Evolutionary conservation across 2,329 filamentous ascomycete genomes (phyloP).

Genomic region (Ceratocystis colombiana): DNA sequence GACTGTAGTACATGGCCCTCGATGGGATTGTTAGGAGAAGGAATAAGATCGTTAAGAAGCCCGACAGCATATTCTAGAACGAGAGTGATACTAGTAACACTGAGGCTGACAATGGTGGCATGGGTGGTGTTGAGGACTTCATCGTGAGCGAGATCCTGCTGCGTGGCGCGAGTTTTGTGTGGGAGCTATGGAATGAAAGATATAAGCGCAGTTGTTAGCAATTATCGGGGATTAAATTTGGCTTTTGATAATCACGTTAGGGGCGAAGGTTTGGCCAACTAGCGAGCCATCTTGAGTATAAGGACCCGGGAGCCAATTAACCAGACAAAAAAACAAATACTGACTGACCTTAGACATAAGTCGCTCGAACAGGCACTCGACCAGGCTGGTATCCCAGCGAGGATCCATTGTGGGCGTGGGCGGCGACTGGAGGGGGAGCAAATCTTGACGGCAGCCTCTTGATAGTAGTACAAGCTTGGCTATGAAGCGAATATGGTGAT

Average conservation of each 20-base stretch:
- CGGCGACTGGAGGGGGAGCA: neutral
- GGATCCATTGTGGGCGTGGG: slow-evolving; percentile 22
- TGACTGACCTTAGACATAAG: slow-evolving; percentile 47
- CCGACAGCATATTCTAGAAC: slow-evolving; percentile 49
- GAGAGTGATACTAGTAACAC: slow-evolving; percentile 42
- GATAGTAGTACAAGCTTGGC: neutral
- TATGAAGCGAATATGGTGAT: neutral
- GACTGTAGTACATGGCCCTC: slow-evolving; percentile 50
- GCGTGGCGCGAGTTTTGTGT: slow-evolving; percentile 50
- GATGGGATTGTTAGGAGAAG: slow-evolving; percentile 41
- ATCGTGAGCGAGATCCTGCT: slow-evolving; percentile 49
- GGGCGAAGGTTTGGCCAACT: no score
- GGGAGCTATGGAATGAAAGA: slow-evolving; percentile 41
- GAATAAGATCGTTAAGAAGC: slow-evolving; percentile 49
- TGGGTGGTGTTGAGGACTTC: slow-evolving; percentile 52
- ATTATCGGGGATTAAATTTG: neutral
- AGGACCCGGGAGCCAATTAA: neutral
- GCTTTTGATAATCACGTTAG: neutral
- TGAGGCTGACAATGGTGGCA: slow-evolving; percentile 51
- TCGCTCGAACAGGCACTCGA: slow-evolving; percentile 49
- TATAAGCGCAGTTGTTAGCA: slow-evolving; percentile 6
- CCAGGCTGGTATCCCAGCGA: slow-evolving; percentile 43
- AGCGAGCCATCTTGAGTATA: no score
- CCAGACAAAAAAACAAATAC: neutral
- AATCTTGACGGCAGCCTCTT: neutral